phyloP scores from a whole-genome alignment of 1,284 basidiomycete genomes.

The Malassezia sp. region DNA sequence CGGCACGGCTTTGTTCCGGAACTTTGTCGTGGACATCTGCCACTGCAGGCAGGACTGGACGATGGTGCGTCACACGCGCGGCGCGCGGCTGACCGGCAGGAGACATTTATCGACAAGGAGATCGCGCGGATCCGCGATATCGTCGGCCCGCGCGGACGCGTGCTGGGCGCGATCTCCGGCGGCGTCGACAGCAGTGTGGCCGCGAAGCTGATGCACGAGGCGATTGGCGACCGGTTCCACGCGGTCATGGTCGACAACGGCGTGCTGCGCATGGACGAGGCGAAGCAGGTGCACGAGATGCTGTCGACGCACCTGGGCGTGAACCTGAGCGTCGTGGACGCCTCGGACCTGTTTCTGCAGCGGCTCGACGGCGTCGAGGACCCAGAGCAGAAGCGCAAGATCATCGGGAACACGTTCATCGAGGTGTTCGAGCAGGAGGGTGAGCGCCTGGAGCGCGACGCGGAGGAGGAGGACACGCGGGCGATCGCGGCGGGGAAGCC shows the following conservation, averaged over 20 bases:
- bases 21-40: slow-evolving; percentile 74
- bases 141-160: slow-evolving; percentile 84
- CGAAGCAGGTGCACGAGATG: slow-evolving; percentile 86
- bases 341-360: slow-evolving; percentile 83
- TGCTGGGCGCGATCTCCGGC: slow-evolving; percentile 93
- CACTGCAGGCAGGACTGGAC: slow-evolving; percentile 77
- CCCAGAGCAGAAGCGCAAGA: slow-evolving; percentile 92
- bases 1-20: slow-evolving; percentile 80
- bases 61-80: no score
- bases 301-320: slow-evolving; percentile 85
- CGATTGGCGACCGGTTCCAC: slow-evolving; percentile 91
- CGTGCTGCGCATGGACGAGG: slow-evolving; percentile 84
- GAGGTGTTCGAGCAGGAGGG: slow-evolving; percentile 93
- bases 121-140: slow-evolving; percentile 86
- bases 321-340: slow-evolving; percentile 89
- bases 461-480: slow-evolving; percentile 58
- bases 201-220: slow-evolving; percentile 98
- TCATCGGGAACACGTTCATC: slow-evolving; percentile 99
- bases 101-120: slow-evolving; percentile 97
- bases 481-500: slow-evolving; percentile 51
- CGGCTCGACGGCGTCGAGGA: slow-evolving; percentile 82
- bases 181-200: slow-evolving; percentile 97
- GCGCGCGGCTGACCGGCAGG: no score
- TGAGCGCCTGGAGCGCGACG: slow-evolving; percentile 72
- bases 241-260: slow-evolving; percentile 99